Evolutionary conservation across 1,139 yeast species (phyloP), one percentile per base, ranked within the genome.

Genomic region (Meyerozyma carpophila): DNA sequence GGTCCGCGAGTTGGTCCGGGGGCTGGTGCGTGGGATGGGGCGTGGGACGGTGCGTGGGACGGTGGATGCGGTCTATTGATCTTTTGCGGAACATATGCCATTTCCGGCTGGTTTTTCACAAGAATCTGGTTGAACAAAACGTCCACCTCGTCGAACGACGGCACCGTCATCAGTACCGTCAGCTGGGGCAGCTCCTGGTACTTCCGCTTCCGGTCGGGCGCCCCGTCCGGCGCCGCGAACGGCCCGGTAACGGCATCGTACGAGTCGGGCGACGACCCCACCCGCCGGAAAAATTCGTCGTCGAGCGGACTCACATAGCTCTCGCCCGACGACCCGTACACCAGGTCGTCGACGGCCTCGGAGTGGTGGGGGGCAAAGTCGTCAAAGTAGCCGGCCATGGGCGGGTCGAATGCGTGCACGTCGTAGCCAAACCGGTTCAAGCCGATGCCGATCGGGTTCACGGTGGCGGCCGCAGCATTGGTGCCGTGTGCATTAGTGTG

Each of bases 271-370:
- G 40, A 37, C 25, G 31, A 24, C 14, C 21, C 31, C 8, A 37
- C 31, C 29, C 31, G 39, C 9, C 31, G 39, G 59, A 82, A 82
- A 36, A 81, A 65, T 50, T 84, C 91, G 49, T 84, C 89, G 47
- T 79, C 84, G 37, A 74, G 59, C 6, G 73, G 67, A 43, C 64
- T 64, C 9, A 62, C 50, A 41, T 53, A 56, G 42, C 65, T 60
- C 37, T 63, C 70, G 38, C 49, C 54, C 3, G 64, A 57, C 9
- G 66, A 57, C 26, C 37, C 37, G 37, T 34, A 34, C 13, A 56
- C 52, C 20, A 59, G 55, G 14, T 42, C 45, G 21, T 34, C 37
- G 14, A 34, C 4, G 26, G 9, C 3, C 3, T 20, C 26, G 10
- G 5, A 10, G 14, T 18, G 26, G 26, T 34, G 37, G 25, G 37